A percentile compares a stretch with the other conserved stretches of the same genome.
phyloP scores from a whole-genome alignment of 2,329 filamentous ascomycete species.

The Lecanicillium sp. region DNA sequence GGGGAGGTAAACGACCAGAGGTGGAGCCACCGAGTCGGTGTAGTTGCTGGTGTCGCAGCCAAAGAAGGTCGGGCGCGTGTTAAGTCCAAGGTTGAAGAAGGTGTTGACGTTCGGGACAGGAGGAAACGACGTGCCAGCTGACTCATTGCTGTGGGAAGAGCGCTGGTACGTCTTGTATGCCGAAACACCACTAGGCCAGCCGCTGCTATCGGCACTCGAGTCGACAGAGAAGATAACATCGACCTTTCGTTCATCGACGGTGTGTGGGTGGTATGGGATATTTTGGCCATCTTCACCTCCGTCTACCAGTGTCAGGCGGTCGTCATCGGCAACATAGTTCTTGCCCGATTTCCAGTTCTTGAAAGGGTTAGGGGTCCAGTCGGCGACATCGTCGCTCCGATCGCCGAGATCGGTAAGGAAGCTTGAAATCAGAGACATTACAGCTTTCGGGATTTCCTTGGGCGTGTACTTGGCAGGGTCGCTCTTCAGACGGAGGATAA shows the following conservation, averaged over 20 bases:
- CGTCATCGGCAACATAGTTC: slow-evolving; percentile 36
- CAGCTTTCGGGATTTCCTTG: slow-evolving; percentile 39
- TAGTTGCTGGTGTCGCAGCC: slow-evolving; percentile 55
- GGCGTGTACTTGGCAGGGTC: slow-evolving; percentile 40
- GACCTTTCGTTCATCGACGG: slow-evolving; percentile 43
- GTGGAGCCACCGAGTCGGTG: slow-evolving; percentile 43
- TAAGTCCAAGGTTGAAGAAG: slow-evolving; percentile 53
- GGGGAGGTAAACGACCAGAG: slow-evolving; percentile 81
- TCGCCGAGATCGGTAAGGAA: slow-evolving; percentile 52
- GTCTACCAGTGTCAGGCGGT: slow-evolving; percentile 66
- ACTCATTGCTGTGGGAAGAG: slow-evolving; percentile 38
- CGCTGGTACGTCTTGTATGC: slow-evolving; percentile 53
- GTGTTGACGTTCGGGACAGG: slow-evolving; percentile 48
- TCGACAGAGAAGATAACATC: slow-evolving; percentile 62
- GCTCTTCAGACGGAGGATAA: slow-evolving; percentile 60
- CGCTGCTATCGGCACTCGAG: slow-evolving; percentile 54
- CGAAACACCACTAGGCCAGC: slow-evolving; percentile 57
- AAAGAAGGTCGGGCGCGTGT: slow-evolving; percentile 56
- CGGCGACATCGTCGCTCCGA: slow-evolving; percentile 67
- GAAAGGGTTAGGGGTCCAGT: slow-evolving; percentile 58
- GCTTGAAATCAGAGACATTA: slow-evolving; percentile 38
- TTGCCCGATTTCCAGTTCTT: slow-evolving; percentile 44
- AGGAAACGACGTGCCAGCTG: slow-evolving; percentile 52
- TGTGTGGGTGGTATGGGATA: slow-evolving; percentile 65
- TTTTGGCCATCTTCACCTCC: slow-evolving; percentile 77